Evolutionary conservation across 2,329 filamentous ascomycete species (phyloP).

Genomic region (Clonostachys solani): DNA sequence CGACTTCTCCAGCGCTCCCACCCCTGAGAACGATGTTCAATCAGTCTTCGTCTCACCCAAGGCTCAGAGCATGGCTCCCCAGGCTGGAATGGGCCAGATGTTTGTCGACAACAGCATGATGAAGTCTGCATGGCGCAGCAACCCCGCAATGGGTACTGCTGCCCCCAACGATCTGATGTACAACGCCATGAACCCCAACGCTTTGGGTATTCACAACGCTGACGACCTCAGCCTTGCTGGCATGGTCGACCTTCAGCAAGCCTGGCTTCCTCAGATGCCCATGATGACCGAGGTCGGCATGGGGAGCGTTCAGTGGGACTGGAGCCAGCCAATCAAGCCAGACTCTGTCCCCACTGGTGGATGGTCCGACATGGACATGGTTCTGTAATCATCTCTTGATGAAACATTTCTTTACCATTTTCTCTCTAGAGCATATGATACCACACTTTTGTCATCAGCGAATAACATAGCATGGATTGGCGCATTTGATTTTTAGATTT

Average conservation of each 20-base stretch:
- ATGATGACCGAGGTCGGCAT: constrained; percentile 21
- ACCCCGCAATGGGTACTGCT: not conserved
- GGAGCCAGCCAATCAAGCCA: constrained; percentile 10
- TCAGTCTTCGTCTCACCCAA: constrained; percentile 6
- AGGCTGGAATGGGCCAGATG: constrained; percentile 8
- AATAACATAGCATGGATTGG: not conserved
- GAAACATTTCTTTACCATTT: not conserved
- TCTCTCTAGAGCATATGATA: not conserved
- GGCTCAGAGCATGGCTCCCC: constrained; percentile 5
- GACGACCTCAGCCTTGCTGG: constrained; percentile 15
- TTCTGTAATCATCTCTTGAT: constrained; percentile 6
- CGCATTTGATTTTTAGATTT: not conserved
- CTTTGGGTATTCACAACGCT: constrained; percentile 7
- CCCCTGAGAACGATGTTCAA: not conserved
- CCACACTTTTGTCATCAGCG: not conserved
- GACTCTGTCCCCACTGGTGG: constrained; percentile 7
- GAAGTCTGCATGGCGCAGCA: constrained; percentile 13
- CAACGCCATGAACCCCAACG: constrained; percentile 9
- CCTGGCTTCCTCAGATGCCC: constrained; percentile 20
- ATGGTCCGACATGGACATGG: constrained; percentile 10
- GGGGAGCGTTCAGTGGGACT: constrained; percentile 16
- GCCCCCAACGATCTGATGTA: constrained; percentile 13
- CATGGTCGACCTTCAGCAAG: constrained; percentile 13
- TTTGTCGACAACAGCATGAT: constrained; percentile 1
- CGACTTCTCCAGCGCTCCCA: constrained; percentile 1